These are phyloP conservation scores for Laguncularia racemosa DNA, from an alignment of 345 rosid genomes.

Conservation along the genomic window DNA sequence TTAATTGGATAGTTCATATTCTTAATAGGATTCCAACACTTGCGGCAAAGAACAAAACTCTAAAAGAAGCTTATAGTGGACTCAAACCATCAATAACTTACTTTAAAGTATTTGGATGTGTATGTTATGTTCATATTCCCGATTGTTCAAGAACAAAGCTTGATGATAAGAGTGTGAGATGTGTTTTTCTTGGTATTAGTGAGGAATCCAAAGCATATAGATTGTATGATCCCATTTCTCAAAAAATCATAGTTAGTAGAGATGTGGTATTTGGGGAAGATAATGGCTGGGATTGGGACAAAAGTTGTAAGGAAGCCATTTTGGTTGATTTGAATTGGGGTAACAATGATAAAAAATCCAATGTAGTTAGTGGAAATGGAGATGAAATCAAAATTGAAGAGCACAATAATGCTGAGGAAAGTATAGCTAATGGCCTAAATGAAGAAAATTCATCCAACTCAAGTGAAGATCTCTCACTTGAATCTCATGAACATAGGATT, in stretches of 20 bases:
- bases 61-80: background rate
- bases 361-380: background rate
- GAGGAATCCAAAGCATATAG: background rate
- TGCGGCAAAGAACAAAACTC: background rate
- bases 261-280: conserved; percentile 7
- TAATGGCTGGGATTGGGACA: background rate
- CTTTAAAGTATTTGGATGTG: background rate
- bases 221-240: background rate
- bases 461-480: too few species aligned
- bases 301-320: background rate
- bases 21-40: too few species aligned
- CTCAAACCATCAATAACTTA: background rate
- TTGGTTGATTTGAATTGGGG: background rate
- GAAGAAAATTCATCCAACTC: too few species aligned
- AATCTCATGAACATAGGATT: too few species aligned
- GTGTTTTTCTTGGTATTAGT: conserved; percentile 2
- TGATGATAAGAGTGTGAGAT: background rate
- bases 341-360: background rate
- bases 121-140: background rate
- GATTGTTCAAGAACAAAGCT: background rate
- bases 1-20: background rate
- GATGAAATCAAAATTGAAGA: background rate
- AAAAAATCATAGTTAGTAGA: background rate
- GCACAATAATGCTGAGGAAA: background rate
- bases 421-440: fast-evolving